Evolutionary conservation across 352 stramenopile genomes (phyloP), one percentile per base, ranked within the genome.

Genomic region (Globisporangium iwayamae): DNA sequence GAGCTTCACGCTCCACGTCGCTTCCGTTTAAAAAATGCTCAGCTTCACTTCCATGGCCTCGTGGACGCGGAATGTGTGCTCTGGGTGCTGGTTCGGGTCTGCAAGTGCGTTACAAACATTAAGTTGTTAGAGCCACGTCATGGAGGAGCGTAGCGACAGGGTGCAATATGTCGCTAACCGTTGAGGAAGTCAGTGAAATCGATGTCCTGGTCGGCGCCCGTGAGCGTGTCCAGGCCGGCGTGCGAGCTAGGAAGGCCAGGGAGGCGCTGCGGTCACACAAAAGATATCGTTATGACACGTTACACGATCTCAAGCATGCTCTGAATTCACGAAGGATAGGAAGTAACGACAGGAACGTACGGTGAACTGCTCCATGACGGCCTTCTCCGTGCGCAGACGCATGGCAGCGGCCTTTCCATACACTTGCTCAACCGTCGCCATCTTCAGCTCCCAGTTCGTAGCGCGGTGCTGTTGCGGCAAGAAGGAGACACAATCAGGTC

Each of bases 11-110:
- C 39, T 46, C 41, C 41, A 39, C n/a, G 25, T 20, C 20, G 36
- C n/a, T 32, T 25, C 14, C 53, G 67, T 62, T 88, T 89, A 95
- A 75, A 95, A 95, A 70, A 95, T 93, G 63, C 81, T 76, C 50
- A 95, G 75, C 79, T 95, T 95, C 66, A 95, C 87, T 75, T 95
- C 87, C 85, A 95, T 95, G 51, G 85, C 83, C 51, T 93, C 85
- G 72, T 95, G 87, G 10, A 95, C 84, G 65, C 81, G 81, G 78
- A 93, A 95, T 53, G 70, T 74, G 71, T 83, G 82, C 67, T 92
- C 84, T 32, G 83, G 83, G 75, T 90, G 77, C 63, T 95, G 83
- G 62, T 85, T 73, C 9, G 84, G 85, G 71, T 93, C 87, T 93
- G 67, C 9, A 4, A 16, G 10, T 41, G 5, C 41, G 34, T 13